Evolutionary conservation across 148 eudicot species (phyloP), one percentile per base, ranked within the genome.

Genomic region (Drosera capensis): DNA sequence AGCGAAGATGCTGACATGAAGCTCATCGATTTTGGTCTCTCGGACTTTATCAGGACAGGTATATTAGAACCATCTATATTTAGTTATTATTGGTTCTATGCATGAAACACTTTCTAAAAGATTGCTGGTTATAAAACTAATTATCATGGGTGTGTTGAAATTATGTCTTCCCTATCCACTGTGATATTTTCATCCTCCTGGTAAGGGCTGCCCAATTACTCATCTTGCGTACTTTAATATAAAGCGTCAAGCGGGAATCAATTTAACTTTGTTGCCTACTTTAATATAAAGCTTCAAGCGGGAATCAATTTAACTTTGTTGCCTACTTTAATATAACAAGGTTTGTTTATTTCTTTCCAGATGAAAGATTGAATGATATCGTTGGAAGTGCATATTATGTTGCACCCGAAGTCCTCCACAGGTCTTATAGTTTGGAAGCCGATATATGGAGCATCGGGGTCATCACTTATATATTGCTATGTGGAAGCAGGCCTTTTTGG

Each of bases 401-500:
- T 23, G 82, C 82, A 22, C 82, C 82, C 11, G 82, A 76, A 72
- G 82, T 76, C 35, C 74, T 76, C 14, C 82, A 76, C 50, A 68
- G 82, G 59, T 71, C 82, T 25, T 76, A 76, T 54, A 68, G 72
- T 49, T 55, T 69, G 24, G 82, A 76, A 54, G 82, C 75, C 42
- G 82, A 76, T 71, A 71, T 71, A 26, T 76, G 82, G 82, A 71
- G 82, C 55, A 66, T 76, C 38, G 82, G 82, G 9, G 82, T 76
- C 39, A 76, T 76, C 43, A 59, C 74, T 30, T 76, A 71, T 58
- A 76, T 76, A 35, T 71, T 76, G 58, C 44, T 76, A 54, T 76
- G 82, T 68, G 82, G 82, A 56, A 76, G 82, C 57, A 64, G 78
- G 43, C 78, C 82, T 46, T 76, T 76, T 58, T 76, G 82, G 82